Evolutionary conservation across 1,284 basidiomycete genomes (phyloP).

Genomic region (Athelia sp.): DNA sequence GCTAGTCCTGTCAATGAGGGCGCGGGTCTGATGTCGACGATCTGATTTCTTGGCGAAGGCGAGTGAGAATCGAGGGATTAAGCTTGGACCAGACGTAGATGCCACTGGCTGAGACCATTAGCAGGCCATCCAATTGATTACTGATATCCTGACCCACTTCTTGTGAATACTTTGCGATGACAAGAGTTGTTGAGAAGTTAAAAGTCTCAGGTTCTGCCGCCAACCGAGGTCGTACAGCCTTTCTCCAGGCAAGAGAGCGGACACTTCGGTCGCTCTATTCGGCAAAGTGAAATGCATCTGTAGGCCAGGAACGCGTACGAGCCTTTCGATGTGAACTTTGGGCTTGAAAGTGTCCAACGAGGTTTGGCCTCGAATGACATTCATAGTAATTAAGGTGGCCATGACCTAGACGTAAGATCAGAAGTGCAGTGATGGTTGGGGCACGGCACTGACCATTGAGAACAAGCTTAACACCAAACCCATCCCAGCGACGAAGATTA

Average conservation of each 20-base stretch:
- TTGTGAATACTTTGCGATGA: slow-evolving; percentile 1
- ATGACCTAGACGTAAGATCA: slow-evolving; percentile 19
- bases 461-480: slow-evolving; percentile 33
- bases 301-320: slow-evolving; percentile 11
- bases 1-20: not conserved
- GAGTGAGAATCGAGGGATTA: slow-evolving; percentile 22
- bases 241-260: slow-evolving; percentile 22
- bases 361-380: slow-evolving; percentile 28
- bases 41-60: not conserved
- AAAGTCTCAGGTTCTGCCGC: slow-evolving; percentile 24
- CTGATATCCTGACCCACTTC: slow-evolving; percentile 7
- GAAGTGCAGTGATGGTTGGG: not conserved
- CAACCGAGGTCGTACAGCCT: slow-evolving; percentile 40
- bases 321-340: slow-evolving; percentile 1
- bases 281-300: slow-evolving; percentile 3
- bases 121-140: slow-evolving; percentile 1
- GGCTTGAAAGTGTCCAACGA: slow-evolving; percentile 25
- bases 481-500: slow-evolving; percentile 23
- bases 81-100: slow-evolving; percentile 34
- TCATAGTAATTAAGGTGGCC: slow-evolving; percentile 19
- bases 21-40: not conserved
- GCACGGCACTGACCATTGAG: slow-evolving; percentile 28
- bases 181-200: slow-evolving; percentile 22
- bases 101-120: slow-evolving; percentile 14
- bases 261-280: slow-evolving; percentile 8